phyloP scores from a whole-genome alignment of 2,329 filamentous ascomycete genomes.

The Ophiostoma perfectum region DNA sequence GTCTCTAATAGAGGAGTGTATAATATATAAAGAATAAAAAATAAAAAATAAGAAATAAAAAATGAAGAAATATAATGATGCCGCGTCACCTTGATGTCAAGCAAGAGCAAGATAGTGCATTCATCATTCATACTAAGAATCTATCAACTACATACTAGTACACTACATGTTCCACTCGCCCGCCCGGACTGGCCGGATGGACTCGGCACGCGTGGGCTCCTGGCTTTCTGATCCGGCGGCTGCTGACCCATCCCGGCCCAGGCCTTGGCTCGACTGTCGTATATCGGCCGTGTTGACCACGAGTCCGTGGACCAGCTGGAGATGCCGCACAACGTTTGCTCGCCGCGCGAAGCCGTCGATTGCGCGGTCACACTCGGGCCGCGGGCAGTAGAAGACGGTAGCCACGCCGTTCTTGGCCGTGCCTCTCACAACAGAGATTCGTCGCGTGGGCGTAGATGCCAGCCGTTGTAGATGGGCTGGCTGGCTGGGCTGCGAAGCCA shows the following conservation, averaged over 20 bases:
- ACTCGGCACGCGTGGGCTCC: too few species aligned
- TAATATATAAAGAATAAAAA: constrained; percentile 3
- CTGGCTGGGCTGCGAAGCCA: too few species aligned
- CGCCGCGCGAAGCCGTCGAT: constrained; percentile 36
- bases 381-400: constrained; percentile 27
- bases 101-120: too few species aligned
- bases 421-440: not conserved
- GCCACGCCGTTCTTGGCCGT: not conserved
- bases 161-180: not conserved
- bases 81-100: too few species aligned
- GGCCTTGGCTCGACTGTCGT: not conserved
- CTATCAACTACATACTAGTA: not conserved
- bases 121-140: too few species aligned
- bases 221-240: too few species aligned
- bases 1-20: not conserved
- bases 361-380: constrained; percentile 35
- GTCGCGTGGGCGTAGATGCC: not conserved
- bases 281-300: not conserved
- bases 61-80: not conserved
- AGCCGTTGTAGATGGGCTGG: not conserved
- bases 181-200: too few species aligned
- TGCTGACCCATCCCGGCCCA: not conserved
- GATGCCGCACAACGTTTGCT: constrained; percentile 39
- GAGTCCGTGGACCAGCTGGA: constrained; percentile 39
- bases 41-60: not conserved